phyloP scores from a whole-genome alignment of 2,329 filamentous ascomycete genomes.

The Cladophialophora yegresii region DNA sequence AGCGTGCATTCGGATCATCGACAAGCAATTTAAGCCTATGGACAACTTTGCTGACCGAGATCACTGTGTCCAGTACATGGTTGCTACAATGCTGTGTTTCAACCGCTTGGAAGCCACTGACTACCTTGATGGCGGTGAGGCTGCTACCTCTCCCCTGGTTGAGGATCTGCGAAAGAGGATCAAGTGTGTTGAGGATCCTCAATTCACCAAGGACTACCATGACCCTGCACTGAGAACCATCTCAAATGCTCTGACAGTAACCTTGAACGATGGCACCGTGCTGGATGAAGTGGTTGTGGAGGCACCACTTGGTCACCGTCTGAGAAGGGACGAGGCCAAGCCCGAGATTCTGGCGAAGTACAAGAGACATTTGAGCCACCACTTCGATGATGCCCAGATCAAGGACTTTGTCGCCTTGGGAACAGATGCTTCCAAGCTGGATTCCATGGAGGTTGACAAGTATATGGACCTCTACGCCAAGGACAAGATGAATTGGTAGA shows the following conservation, averaged over 20 bases:
- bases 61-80: conserved; percentile 99
- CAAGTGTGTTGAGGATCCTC: conserved; percentile 90
- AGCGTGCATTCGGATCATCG: conserved; percentile 97
- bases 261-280: conserved; percentile 88
- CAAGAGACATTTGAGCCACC: conserved; percentile 83
- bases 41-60: conserved; percentile 99
- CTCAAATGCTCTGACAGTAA: conserved; percentile 93
- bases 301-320: conserved; percentile 88
- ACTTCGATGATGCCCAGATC: conserved; percentile 75
- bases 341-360: conserved; percentile 95
- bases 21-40: conserved; percentile 99
- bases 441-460: conserved; percentile 81
- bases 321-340: conserved; percentile 94
- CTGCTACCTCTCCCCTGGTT: conserved; percentile 83
- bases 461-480: conserved; percentile 86
- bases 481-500: conserved; percentile 48
- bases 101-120: conserved; percentile 90
- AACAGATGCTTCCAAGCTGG: conserved; percentile 71
- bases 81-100: conserved; percentile 89
- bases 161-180: conserved; percentile 93
- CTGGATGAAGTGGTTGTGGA: conserved; percentile 89
- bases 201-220: conserved; percentile 95
- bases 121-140: conserved; percentile 90
- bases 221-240: conserved; percentile 91
- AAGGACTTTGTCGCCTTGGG: conserved; percentile 80